phyloP scores from a whole-genome alignment of 495 filamentous ascomycete genomes.

The Cenococcum geophilum region DNA sequence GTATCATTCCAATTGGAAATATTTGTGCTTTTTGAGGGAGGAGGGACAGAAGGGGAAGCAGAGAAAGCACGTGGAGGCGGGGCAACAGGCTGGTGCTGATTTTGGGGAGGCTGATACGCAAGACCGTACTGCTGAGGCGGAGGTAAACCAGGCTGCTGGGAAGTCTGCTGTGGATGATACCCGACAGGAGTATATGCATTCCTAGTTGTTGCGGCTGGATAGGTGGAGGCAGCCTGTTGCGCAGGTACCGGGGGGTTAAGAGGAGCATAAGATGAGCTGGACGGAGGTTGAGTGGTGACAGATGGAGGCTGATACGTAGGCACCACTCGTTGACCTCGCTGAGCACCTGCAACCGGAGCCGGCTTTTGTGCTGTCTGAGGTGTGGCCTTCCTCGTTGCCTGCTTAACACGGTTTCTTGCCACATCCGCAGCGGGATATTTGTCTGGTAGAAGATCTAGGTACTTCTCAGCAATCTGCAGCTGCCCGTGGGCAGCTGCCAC shows the following conservation, averaged over 20 bases:
- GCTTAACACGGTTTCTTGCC: constrained; percentile 76
- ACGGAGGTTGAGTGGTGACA: constrained; percentile 18
- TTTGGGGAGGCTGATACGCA: constrained; percentile 37
- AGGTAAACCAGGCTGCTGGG: constrained; percentile 1
- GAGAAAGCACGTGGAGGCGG: constrained; percentile 54
- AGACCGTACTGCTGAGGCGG: constrained; percentile 17
- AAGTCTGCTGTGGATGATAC: constrained; percentile 48
- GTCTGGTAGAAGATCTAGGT: constrained; percentile 78
- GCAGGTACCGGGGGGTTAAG: constrained; percentile 15
- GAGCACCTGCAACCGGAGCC: constrained; percentile 21
- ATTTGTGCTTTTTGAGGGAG: constrained; percentile 59
- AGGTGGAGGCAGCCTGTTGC: constrained; percentile 4
- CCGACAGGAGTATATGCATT: constrained; percentile 60
- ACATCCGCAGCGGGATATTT: constrained; percentile 85
- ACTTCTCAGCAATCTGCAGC: constrained; percentile 78
- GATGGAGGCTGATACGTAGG: constrained; percentile 27
- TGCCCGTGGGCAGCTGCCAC: constrained; percentile 88
- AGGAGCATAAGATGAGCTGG: constrained; percentile 30
- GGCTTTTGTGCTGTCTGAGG: constrained; percentile 36
- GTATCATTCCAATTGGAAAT: constrained; percentile 90
- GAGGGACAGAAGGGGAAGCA: constrained; percentile 59
- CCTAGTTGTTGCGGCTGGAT: constrained; percentile 19
- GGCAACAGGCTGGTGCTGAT: constrained; percentile 38
- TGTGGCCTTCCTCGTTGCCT: constrained; percentile 68
- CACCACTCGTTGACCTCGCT: constrained; percentile 27